Base-by-base conservation (phyloP, 2,329 filamentous ascomycete species). In the Pseudogymnoascus pannorum region DNA sequence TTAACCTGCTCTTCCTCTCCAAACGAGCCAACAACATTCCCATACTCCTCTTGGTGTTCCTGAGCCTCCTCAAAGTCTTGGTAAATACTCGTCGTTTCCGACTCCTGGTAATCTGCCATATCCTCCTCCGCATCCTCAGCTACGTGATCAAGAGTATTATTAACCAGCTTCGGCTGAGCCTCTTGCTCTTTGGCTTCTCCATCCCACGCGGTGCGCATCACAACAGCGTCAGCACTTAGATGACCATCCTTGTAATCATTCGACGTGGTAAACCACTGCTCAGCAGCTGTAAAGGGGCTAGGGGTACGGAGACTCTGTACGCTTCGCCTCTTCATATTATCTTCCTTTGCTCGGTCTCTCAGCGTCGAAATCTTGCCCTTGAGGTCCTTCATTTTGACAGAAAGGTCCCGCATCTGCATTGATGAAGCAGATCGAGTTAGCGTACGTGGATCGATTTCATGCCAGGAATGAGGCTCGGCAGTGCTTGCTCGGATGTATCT, bases 281-380 rank as follows among this genome's bases (percentile, higher is more conserved):
- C 71, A 18, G 70, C 72, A 22, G 65, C 69, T 29, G 72, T 73
- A 33, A 73, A 72, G 1, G 72, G 71, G 84, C 81, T 48, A 79
- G 86, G 71, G 77, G 87, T 24, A 40, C 84, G 78, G 62, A 87
- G 71, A 66, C 78, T 86, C 66, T 86, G 81, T 58, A 86, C 71
- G 71, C 85, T 88, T 59, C 81, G 79, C 60, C 87, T 78, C 63
- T 81, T 79, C 66, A 88, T 73, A 61, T 78, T 83, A 65, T 89
- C 87, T 67, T 87, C 85, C 59, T 84, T 79, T 8, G 84, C 82
- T 63, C 82, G 81, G 64, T 86, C 81, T 68, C 85, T 84, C 36
- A 90, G 72, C n/a, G 78, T 82, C 4, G 86, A 87, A 36, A 89
- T 85, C 63, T 85, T 84, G 63, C 84, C 85, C 68, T 86, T 86